phyloP scores from a whole-genome alignment of 1,139 yeast species.

The Blastobotrys apis region DNA sequence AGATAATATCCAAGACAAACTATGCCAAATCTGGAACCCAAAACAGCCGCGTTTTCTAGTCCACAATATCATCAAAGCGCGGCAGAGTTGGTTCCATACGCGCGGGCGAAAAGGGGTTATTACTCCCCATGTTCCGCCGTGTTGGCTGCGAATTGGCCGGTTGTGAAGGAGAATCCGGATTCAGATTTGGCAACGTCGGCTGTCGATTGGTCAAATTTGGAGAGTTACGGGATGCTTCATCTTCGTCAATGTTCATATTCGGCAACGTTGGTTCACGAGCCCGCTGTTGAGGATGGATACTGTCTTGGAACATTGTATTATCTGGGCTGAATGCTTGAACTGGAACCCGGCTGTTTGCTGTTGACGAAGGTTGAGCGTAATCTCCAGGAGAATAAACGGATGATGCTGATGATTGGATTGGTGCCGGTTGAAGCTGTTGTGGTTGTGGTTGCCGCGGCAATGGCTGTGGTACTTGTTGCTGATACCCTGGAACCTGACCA shows the following conservation, averaged over 20 bases:
- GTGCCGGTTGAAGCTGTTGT: neutral
- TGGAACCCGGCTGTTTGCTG: no score
- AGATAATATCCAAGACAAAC: no score
- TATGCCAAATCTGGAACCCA: no score
- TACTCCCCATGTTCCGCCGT: no score
- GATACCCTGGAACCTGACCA: no score
- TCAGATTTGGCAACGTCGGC: neutral
- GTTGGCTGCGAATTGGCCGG: neutral
- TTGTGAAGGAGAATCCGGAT: neutral
- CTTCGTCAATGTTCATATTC: neutral
- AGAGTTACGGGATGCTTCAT: neutral
- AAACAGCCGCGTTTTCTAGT: no score
- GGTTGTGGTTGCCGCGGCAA: conserved; percentile 3
- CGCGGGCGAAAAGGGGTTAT: no score
- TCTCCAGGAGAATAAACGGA: conserved; percentile 6
- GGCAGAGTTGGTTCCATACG: conserved; percentile 20
- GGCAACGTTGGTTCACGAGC: conserved; percentile 8
- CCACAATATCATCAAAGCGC: conserved; percentile 12
- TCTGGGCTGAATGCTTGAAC: no score
- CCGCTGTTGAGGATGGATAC: neutral
- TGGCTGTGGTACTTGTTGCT: neutral
- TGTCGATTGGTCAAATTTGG: neutral
- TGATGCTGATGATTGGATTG: conserved; percentile 1
- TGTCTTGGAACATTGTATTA: neutral
- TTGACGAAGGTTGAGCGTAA: neutral